Conservation (phyloP, 78 protist genomes). For the Monocercomonoides exilis region DNA sequence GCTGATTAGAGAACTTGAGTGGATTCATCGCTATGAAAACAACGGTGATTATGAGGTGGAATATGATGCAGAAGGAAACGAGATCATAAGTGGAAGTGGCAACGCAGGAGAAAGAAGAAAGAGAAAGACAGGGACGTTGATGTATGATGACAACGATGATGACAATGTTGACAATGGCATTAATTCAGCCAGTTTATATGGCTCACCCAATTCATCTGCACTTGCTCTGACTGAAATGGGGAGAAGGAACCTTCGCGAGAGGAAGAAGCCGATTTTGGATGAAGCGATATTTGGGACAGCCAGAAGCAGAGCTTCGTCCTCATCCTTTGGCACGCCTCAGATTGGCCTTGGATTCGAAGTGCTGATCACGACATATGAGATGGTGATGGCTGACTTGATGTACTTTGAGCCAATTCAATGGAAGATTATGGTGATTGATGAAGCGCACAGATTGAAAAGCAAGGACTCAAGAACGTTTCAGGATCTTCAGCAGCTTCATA, state of each 20-base stretch:
- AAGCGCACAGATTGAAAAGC: constrained; percentile 49
- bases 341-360: constrained; percentile 27
- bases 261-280: neutral
- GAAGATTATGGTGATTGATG: constrained; percentile 28
- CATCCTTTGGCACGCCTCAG: neutral
- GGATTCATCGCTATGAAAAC: neutral
- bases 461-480: neutral
- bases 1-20: constrained; percentile 9
- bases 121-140: no score
- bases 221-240: no score
- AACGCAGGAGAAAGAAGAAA: no score
- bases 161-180: no score
- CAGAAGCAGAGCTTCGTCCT: neutral
- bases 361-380: constrained; percentile 43
- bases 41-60: no score
- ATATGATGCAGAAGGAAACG: no score
- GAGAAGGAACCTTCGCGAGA: no score
- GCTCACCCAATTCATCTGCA: no score
- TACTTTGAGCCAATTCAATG: neutral
- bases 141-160: no score
- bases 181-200: no score
- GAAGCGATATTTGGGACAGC: no score
- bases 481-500: neutral
- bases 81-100: no score
- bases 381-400: neutral